These are phyloP conservation scores for Sugiyamaella novakii DNA, from an alignment of 1,139 yeast genomes.

Conservation along the genomic window DNA sequence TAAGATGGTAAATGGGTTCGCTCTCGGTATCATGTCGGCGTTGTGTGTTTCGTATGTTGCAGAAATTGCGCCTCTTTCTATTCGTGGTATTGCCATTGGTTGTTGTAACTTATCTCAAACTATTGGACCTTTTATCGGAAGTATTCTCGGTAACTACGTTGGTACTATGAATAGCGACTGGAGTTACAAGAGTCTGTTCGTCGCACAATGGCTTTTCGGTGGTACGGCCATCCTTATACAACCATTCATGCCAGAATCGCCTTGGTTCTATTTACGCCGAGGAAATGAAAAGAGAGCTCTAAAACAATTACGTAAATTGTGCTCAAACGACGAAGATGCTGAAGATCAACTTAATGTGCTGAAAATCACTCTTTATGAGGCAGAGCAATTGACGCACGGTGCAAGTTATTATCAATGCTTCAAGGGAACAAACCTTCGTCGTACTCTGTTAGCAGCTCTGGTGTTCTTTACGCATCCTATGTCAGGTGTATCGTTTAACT, in stretches of 20 bases:
- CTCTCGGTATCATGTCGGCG: too few species aligned
- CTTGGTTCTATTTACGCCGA: conserved; percentile 54
- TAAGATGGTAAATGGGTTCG: too few species aligned
- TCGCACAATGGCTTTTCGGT: conserved; percentile 40
- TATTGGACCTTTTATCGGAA: too few species aligned
- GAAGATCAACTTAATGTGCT: too few species aligned
- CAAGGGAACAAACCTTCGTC: conserved; percentile 51
- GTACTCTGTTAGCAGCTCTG: conserved; percentile 54
- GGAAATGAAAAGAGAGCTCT: conserved; percentile 45
- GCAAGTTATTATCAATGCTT: too few species aligned
- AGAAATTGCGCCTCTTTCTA: too few species aligned
- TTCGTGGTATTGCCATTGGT: too few species aligned
- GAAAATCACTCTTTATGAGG: conserved; percentile 42
- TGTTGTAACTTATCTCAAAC: too few species aligned
- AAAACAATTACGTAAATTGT: too few species aligned
- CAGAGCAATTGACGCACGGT: conserved; percentile 25
- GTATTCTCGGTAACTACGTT: too few species aligned
- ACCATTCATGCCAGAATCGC: conserved; percentile 53
- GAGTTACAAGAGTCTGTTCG: conserved; percentile 41
- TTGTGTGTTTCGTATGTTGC: too few species aligned
- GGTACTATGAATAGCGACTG: conserved; percentile 31
- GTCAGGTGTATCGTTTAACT: conserved; percentile 56
- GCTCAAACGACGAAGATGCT: too few species aligned
- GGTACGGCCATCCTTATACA: conserved; percentile 28
- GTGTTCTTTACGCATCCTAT: conserved; percentile 54